Base-by-base conservation (phyloP, 108 stramenopile species). In the Epithemia pelagica region DNA sequence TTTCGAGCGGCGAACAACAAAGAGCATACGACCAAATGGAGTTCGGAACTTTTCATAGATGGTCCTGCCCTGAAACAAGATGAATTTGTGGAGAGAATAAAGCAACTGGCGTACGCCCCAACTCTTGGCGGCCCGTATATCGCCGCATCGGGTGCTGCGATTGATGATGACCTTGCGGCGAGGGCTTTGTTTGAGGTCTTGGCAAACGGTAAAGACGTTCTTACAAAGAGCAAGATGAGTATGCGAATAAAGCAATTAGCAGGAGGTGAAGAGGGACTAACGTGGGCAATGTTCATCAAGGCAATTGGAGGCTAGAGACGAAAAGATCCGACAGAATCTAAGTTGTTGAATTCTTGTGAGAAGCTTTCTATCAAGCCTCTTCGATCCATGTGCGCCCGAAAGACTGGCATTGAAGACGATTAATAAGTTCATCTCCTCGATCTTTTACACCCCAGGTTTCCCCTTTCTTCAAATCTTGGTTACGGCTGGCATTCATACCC, bases 101-200 rank as follows among this genome's bases (percentile, higher is more conserved):
- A 69, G 2, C 73, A 78, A 27, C 70, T 88, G 74, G 57, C 74
- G 20, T 91, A 79, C 67, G 80, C 52, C 21, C 83, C 90, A 32
- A 84, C 90, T 18, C 58, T 91, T 56, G 90, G 90, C 22, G 90
- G 90, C 58, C 90, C 90, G 15, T 91, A 74, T 57, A 58, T 91
- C 23, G 65, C 74, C 21, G 78, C 79, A 27, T 75, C 83, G 25
- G 77, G 72, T 26, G 83, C 85, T 27, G 58, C 60, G 25, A 79
- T 85, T 52, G 86, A 87, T 28, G 82, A 90, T 68, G 74, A 62
- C 7, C 27, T 74, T 23, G 76, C 70, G 21, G 80, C 74, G 10
- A 75, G 74, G 26, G 37, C 59, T 3, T 62, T 88, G 26, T 91
- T 91, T 73, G 87, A 83, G 61, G 18, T 88, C 0, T 67, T 91